Percentiles rank a stretch among this genome's conserved stretches.
phyloP scores from a whole-genome alignment of 495 filamentous ascomycete genomes.

The Talaromyces ruber region DNA sequence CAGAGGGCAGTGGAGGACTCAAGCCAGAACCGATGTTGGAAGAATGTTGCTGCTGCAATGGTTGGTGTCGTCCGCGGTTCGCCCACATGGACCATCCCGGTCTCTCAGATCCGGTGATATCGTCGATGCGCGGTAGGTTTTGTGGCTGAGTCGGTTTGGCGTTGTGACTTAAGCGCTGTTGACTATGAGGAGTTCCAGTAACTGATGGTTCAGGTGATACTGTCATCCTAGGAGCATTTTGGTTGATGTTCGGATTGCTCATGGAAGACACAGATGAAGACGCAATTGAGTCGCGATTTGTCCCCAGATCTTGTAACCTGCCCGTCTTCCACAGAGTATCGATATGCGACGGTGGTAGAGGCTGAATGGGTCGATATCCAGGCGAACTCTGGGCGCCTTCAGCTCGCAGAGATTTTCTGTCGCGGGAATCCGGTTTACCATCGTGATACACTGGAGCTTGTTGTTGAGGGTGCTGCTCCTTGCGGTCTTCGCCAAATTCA shows the following conservation, averaged over 20 bases:
- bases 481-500: background rate
- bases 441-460: background rate
- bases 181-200: background rate
- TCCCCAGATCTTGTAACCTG: background rate
- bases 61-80: background rate
- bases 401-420: background rate
- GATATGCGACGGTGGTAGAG: background rate
- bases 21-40: background rate
- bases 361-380: background rate
- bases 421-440: background rate
- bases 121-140: background rate
- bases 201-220: background rate
- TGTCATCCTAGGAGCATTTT: background rate
- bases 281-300: background rate
- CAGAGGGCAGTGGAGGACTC: background rate
- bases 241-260: background rate
- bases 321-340: background rate
- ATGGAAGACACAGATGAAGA: conserved; percentile 4
- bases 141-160: background rate
- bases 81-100: background rate
- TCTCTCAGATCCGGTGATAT: background rate
- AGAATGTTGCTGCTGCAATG: background rate
- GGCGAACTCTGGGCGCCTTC: background rate
- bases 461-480: background rate
- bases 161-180: background rate